phyloP scores from a whole-genome alignment of 208 protist species.

The Leishmania mexicana region DNA sequence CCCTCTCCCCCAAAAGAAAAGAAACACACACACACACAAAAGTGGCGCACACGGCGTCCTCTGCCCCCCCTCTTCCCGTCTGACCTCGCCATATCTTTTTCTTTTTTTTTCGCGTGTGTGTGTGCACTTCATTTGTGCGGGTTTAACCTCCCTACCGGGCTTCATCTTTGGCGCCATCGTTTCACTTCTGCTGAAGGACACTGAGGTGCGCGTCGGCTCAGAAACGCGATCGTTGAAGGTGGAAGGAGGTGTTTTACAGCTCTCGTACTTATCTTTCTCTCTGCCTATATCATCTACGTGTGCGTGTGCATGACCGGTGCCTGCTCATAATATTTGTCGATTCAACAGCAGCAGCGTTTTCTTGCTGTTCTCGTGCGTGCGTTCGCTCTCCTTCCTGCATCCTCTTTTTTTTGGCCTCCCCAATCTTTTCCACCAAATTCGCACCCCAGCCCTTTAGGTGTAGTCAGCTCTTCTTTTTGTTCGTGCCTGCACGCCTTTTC shows the following conservation, averaged over 20 bases:
- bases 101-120: not conserved
- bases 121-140: not conserved
- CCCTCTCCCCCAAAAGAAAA: not conserved
- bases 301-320: not conserved
- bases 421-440: not conserved
- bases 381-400: not conserved
- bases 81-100: not conserved
- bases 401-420: not conserved
- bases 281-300: not conserved
- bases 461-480: not conserved
- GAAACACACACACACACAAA: not conserved
- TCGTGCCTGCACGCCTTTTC: not conserved
- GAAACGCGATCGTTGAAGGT: not conserved
- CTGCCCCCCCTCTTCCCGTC: not conserved
- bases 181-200: not conserved
- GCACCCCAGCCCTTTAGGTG: not conserved
- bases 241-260: no score
- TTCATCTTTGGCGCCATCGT: conserved; percentile 10
- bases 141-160: not conserved
- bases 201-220: not conserved
- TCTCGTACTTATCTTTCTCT: not conserved
- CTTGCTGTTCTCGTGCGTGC: not conserved
- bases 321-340: not conserved
- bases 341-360: not conserved
- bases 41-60: not conserved